Percentiles rank a stretch among this genome's conserved stretches.
Evolutionary conservation across 495 filamentous ascomycete genomes (phyloP).

Genomic region (Aspergillus homomorphus): DNA sequence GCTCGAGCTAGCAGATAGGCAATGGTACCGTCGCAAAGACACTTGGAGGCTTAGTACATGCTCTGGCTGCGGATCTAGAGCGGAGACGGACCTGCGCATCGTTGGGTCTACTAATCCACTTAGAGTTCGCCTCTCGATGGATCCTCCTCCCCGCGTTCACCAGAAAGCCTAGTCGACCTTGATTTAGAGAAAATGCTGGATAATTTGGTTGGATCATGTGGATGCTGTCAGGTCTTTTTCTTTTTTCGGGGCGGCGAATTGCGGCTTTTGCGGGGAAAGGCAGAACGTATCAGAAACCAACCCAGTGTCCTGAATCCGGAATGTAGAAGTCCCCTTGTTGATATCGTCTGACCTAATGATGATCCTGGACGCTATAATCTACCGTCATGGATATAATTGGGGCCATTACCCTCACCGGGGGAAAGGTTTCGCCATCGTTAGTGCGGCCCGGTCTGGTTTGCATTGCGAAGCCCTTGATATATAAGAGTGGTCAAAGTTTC

Average conservation of each 20-base stretch:
- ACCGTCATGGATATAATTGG: conserved; percentile 20
- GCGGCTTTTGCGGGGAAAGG: conserved; percentile 32
- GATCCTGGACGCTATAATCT: conserved; percentile 19
- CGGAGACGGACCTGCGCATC: conserved; percentile 20
- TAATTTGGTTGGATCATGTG: conserved; percentile 29
- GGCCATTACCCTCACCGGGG: conserved; percentile 20
- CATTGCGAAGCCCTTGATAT: conserved; percentile 16
- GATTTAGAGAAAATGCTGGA: conserved; percentile 21
- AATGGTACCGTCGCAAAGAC: conserved; percentile 16
- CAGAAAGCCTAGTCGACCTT: conserved; percentile 22
- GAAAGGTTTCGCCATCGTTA: conserved; percentile 21
- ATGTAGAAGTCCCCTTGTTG: conserved; percentile 23
- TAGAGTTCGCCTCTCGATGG: conserved; percentile 21
- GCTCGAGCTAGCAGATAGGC: conserved; percentile 4
- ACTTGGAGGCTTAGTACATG: conserved; percentile 21
- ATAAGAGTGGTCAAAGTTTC: conserved; percentile 15
- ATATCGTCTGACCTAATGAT: conserved; percentile 29
- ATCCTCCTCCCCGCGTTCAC: conserved; percentile 17
- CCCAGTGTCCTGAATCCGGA: conserved; percentile 22
- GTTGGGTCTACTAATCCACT: conserved; percentile 20
- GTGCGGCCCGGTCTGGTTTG: conserved; percentile 11
- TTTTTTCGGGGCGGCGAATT: conserved; percentile 31
- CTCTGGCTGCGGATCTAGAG: conserved; percentile 18
- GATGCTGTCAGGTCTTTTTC: conserved; percentile 29
- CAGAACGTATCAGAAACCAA: conserved; percentile 27